A percentile compares a stretch with the other conserved stretches of the same genome.
Evolutionary conservation across 352 stramenopile genomes (phyloP).

Genomic region (Phytopythium boreale): DNA sequence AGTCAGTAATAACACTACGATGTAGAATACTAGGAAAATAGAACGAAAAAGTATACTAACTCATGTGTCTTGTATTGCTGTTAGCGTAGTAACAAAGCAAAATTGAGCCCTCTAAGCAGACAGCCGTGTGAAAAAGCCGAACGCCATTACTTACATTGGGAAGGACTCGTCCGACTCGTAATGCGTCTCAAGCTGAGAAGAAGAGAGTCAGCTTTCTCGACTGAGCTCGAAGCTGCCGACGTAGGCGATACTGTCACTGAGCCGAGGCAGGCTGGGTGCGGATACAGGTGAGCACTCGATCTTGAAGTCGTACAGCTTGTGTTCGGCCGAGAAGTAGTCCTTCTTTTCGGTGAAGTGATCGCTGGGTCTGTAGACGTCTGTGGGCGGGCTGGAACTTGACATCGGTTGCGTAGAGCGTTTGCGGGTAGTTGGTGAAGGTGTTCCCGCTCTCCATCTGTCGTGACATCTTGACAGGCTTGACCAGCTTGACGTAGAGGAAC

Average conservation of each 20-base stretch:
- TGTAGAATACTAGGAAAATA: background rate
- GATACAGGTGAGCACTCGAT: slow-evolving; percentile 9
- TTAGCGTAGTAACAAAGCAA: too few relatives aligned
- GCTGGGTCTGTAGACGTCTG: background rate
- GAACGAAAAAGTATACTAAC: background rate
- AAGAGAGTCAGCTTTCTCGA: background rate
- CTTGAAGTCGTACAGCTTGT: slow-evolving; percentile 22
- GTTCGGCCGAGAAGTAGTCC: slow-evolving; percentile 7
- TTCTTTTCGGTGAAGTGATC: background rate
- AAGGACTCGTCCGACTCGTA: background rate
- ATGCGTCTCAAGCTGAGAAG: background rate
- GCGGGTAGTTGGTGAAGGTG: background rate
- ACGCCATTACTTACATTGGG: too few relatives aligned
- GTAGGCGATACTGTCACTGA: background rate
- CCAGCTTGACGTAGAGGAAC: background rate
- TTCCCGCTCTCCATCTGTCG: background rate
- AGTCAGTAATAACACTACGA: background rate
- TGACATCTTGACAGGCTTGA: background rate
- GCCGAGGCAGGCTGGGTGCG: background rate
- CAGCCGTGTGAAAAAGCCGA: too few relatives aligned
- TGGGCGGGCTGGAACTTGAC: background rate
- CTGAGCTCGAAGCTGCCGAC: background rate
- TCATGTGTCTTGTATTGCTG: too few relatives aligned
- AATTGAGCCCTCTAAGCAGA: too few relatives aligned
- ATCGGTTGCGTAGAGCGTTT: background rate